These are phyloP conservation scores for Pneumocystis jirovecii DNA, from an alignment of 1,139 yeast species.

Conservation along the genomic window DNA sequence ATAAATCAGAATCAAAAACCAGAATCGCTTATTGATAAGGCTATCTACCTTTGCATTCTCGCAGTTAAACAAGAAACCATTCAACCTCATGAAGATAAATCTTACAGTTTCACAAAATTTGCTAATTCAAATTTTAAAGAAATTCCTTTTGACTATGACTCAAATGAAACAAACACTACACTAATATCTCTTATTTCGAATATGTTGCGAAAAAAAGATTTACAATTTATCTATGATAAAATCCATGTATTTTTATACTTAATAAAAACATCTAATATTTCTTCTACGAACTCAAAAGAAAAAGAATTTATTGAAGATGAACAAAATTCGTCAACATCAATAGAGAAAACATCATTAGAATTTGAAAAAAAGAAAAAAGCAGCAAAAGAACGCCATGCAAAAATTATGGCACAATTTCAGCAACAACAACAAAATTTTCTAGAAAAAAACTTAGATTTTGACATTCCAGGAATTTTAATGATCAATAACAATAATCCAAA, in stretches of 20 bases:
- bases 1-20: not conserved
- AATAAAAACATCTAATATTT: not conserved
- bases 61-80: slow-evolving; percentile 9
- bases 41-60: slow-evolving; percentile 13
- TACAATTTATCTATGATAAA: not conserved
- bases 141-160: not conserved
- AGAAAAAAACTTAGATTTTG: slow-evolving; percentile 25
- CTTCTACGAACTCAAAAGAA: not conserved
- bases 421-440: slow-evolving; percentile 59
- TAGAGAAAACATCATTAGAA: slow-evolving; percentile 15
- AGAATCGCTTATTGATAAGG: slow-evolving; percentile 11
- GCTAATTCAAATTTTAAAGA: not conserved
- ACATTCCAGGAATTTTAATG: slow-evolving; percentile 20
- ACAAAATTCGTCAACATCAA: not conserved
- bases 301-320: not conserved
- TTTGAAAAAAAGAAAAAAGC: slow-evolving; percentile 46
- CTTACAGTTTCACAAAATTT: not conserved
- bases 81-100: not conserved
- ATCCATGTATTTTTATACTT: not conserved
- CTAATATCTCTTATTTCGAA: not conserved
- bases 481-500: slow-evolving; percentile 16
- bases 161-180: not conserved
- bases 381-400: slow-evolving; percentile 60
- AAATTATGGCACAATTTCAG: slow-evolving; percentile 60
- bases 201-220: not conserved